These are phyloP conservation scores for Filobasidium wieringae DNA, from an alignment of 768 basidiomycete species.

Conservation along the genomic window DNA sequence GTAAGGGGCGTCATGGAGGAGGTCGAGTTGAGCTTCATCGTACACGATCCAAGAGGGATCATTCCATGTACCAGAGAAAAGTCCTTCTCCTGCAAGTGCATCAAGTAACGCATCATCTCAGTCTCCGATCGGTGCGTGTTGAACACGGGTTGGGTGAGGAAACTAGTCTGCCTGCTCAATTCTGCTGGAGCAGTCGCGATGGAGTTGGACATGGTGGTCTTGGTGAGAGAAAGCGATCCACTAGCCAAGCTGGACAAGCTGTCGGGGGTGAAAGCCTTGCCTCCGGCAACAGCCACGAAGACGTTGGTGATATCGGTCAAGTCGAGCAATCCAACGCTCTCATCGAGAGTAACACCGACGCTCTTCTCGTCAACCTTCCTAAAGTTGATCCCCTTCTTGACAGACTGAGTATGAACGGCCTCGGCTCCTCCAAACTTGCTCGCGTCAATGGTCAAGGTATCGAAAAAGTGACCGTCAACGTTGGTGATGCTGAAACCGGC, in stretches of 20 bases:
- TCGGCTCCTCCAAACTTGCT: conserved; percentile 44
- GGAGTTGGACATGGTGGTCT: conserved; percentile 44
- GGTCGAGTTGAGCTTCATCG: conserved; percentile 97
- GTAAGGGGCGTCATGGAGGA: conserved; percentile 95
- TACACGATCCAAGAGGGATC: conserved; percentile 91
- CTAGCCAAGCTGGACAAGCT: conserved; percentile 18
- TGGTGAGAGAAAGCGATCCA: conserved; percentile 42
- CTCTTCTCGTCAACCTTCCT: conserved; percentile 59
- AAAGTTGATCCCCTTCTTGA: conserved; percentile 64
- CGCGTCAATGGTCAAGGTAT: conserved; percentile 62
- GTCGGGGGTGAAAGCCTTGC: conserved; percentile 21
- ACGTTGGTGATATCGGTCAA: conserved; percentile 66
- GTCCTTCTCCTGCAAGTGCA: conserved; percentile 87
- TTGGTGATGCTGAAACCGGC: conserved; percentile 67
- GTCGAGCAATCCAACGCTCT: conserved; percentile 67
- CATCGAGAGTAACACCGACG: conserved; percentile 85
- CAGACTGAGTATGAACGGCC: conserved; percentile 56
- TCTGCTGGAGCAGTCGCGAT: conserved; percentile 39
- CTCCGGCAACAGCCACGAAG: conserved; percentile 52
- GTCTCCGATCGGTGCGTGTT: conserved; percentile 97
- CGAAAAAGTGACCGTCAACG: conserved; percentile 59
- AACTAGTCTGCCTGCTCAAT: conserved; percentile 46
- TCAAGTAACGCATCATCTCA: conserved; percentile 93
- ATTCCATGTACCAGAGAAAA: conserved; percentile 88
- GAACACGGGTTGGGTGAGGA: conserved; percentile 79